Percentiles rank a stretch among this genome's conserved stretches.
These are phyloP conservation scores for Colletotrichum sp. DNA, from an alignment of 2,329 filamentous ascomycete genomes.

Conservation along the genomic window DNA sequence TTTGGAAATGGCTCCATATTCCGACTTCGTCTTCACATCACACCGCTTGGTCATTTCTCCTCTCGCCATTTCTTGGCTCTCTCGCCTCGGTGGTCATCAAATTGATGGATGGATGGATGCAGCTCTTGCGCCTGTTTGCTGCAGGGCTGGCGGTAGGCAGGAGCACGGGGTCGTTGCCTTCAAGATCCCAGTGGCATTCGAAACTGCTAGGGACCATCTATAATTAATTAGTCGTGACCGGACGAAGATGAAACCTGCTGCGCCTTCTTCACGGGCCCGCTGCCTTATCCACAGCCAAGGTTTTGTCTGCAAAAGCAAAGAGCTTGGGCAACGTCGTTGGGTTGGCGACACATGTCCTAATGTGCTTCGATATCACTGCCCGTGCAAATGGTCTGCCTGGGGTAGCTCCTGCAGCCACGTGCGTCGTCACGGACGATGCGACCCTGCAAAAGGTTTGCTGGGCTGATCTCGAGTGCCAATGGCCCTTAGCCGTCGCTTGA, in stretches of 20 bases:
- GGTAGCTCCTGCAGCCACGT: constrained; percentile 3
- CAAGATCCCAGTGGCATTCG: background rate
- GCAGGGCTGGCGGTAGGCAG: background rate
- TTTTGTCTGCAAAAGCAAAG: background rate
- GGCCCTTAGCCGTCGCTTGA: background rate
- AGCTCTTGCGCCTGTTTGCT: background rate
- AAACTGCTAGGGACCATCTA: constrained; percentile 13
- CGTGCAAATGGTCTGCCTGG: background rate
- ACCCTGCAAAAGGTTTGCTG: background rate
- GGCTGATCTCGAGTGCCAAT: background rate
- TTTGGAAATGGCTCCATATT: background rate
- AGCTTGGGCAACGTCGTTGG: background rate
- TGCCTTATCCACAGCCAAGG: background rate
- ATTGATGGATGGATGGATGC: background rate
- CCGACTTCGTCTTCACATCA: background rate
- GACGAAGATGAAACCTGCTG: constrained; percentile 35
- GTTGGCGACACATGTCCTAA: background rate
- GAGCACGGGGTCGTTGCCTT: background rate
- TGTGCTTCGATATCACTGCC: background rate
- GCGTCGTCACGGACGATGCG: constrained; percentile 12
- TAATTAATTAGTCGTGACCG: background rate
- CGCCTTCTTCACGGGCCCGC: constrained; percentile 20
- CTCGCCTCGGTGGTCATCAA: background rate
- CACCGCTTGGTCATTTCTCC: background rate
- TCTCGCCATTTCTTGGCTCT: background rate